Percentiles rank a stretch among this genome's conserved stretches.
phyloP scores from a whole-genome alignment of 1,284 basidiomycete genomes.

The Sporisorium exsertum region DNA sequence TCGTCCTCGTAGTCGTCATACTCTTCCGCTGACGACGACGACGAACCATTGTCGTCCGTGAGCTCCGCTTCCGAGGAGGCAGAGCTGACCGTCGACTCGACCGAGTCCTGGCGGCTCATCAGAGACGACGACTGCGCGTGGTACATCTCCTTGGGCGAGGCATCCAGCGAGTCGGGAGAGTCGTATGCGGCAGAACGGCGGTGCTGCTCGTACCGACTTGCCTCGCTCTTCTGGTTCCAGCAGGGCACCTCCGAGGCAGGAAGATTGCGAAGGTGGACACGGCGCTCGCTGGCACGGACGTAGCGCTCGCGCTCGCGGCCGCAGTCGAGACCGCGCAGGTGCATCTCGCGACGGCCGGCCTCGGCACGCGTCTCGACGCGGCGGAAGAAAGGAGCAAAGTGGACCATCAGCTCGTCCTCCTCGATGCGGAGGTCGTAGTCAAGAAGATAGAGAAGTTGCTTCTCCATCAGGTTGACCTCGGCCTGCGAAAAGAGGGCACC shows the following conservation, averaged over 20 bases:
- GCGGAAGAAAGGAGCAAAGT: constrained; percentile 68
- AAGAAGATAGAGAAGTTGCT: constrained; percentile 74
- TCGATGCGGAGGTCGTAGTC: constrained; percentile 69
- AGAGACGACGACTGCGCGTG: constrained; percentile 26
- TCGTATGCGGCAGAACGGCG: constrained; percentile 40
- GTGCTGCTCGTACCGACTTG: constrained; percentile 40
- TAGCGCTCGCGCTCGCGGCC: constrained; percentile 67
- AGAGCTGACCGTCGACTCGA: constrained; percentile 50
- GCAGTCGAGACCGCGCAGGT: constrained; percentile 65
- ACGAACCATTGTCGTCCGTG: constrained; percentile 67
- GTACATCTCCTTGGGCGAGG: constrained; percentile 36
- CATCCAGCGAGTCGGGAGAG: constrained; percentile 41
- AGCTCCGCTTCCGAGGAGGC: constrained; percentile 64
- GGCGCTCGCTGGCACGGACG: constrained; percentile 64
- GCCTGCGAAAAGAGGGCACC: constrained; percentile 77
- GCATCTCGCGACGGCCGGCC: constrained; percentile 67
- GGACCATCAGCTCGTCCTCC: constrained; percentile 67
- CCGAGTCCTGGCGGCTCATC: constrained; percentile 59
- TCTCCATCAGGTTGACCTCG: constrained; percentile 93
- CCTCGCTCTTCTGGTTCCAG: constrained; percentile 61
- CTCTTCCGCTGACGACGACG: constrained; percentile 64
- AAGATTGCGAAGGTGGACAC: constrained; percentile 61
- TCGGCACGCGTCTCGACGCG: constrained; percentile 64
- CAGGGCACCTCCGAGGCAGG: constrained; percentile 65
- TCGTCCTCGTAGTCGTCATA: constrained; percentile 66